A percentile compares a stretch with the other conserved stretches of the same genome.
phyloP scores from a whole-genome alignment of 495 filamentous ascomycete species.

The Hypoxylon fuscum region DNA sequence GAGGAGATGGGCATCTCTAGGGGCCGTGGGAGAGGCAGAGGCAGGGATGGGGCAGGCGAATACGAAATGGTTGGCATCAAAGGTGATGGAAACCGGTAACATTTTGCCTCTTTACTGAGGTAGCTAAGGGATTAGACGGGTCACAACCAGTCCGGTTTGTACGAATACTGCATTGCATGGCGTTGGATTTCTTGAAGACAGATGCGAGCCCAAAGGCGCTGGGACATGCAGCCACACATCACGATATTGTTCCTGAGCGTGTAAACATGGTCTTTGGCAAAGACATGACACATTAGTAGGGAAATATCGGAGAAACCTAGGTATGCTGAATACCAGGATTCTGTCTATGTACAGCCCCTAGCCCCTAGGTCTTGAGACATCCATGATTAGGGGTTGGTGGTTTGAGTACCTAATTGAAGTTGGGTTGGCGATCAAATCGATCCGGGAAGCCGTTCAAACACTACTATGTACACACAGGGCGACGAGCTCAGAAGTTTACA shows the following conservation, averaged over 20 bases:
- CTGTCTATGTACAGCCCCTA: too few relatives aligned
- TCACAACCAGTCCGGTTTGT: conserved; percentile 16
- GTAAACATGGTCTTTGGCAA: not conserved
- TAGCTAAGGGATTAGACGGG: not conserved
- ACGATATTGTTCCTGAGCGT: conserved; percentile 11
- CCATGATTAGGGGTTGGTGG: too few relatives aligned
- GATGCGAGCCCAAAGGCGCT: not conserved
- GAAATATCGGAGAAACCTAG: not conserved
- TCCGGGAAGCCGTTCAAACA: too few relatives aligned
- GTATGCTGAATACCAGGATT: not conserved
- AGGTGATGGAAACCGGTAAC: conserved; percentile 20
- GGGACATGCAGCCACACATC: conserved; percentile 5
- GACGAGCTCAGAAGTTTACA: too few relatives aligned
- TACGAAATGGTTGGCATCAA: conserved; percentile 80
- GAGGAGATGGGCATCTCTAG: conserved; percentile 62
- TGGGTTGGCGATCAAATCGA: too few relatives aligned
- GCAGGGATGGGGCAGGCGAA: conserved; percentile 68
- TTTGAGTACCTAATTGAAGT: too few relatives aligned
- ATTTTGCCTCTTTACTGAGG: not conserved
- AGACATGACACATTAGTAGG: not conserved
- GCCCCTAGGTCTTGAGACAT: not conserved
- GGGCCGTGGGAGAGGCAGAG: conserved; percentile 61
- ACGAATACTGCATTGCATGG: conserved; percentile 36
- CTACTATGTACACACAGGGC: too few relatives aligned
- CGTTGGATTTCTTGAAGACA: conserved; percentile 29